Conservation (phyloP, 192 early-diverging fungal species). For the Podila epicladia region DNA sequence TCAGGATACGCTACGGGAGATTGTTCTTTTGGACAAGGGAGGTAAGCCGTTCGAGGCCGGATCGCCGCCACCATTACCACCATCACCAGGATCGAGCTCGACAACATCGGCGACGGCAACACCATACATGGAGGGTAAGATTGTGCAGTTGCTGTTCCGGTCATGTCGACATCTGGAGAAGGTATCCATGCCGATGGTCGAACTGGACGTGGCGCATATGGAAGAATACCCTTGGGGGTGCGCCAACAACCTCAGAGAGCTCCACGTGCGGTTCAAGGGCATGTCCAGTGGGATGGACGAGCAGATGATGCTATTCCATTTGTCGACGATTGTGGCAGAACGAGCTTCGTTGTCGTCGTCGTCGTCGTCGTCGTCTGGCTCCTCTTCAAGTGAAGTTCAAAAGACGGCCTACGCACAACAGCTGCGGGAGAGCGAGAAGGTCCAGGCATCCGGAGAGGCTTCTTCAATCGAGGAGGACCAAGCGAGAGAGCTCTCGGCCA, state of each 20-base stretch:
- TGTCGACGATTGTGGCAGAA: background rate
- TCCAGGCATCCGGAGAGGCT: no score
- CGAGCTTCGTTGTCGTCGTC: background rate
- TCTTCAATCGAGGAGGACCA: no score
- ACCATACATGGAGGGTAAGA: background rate
- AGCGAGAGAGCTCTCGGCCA: background rate
- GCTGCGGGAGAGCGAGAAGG: no score
- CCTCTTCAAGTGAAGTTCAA: no score
- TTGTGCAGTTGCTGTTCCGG: background rate
- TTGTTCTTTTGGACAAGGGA: background rate
- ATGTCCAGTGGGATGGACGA: background rate
- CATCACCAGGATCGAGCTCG: background rate
- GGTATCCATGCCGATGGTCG: background rate
- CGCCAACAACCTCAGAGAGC: background rate
- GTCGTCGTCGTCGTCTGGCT: no score
- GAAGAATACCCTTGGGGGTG: background rate
- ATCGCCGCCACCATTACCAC: background rate
- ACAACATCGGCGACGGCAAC: background rate
- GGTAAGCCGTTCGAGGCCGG: background rate
- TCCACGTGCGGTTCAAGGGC: background rate
- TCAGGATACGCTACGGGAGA: background rate
- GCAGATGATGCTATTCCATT: background rate
- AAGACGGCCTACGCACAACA: no score
- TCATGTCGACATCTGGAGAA: background rate
- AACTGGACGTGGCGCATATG: background rate